Conservation (phyloP, 2,329 filamentous ascomycete species). For the Cadophora gregata region DNA sequence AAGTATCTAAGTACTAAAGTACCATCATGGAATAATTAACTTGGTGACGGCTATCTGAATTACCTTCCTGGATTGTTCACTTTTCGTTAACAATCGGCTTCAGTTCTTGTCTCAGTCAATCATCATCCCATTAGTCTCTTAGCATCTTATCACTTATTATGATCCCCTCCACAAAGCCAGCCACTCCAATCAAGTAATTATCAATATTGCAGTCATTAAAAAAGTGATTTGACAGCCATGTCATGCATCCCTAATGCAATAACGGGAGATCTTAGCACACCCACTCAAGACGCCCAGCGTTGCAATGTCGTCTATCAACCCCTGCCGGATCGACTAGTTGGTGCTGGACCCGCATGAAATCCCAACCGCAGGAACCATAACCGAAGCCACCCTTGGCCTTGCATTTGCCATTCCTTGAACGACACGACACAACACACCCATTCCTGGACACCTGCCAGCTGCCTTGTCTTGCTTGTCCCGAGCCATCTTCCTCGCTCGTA, state of each 20-base stretch:
- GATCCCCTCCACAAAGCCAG: neutral
- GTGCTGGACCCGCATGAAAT: slow-evolving; percentile 9
- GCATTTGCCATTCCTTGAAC: slow-evolving; percentile 4
- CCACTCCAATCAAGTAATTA: neutral
- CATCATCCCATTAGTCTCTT: neutral
- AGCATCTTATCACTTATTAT: neutral
- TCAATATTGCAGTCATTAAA: neutral
- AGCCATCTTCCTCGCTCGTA: neutral
- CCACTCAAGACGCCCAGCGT: neutral
- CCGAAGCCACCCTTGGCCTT: slow-evolving; percentile 11
- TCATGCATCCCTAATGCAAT: neutral
- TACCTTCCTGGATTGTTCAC: neutral
- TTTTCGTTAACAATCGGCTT: neutral
- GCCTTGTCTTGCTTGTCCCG: slow-evolving; percentile 8
- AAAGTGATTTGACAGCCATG: neutral
- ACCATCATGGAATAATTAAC: neutral
- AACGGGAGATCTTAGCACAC: neutral
- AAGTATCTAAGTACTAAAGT: neutral
- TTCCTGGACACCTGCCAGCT: neutral
- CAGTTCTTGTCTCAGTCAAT: neutral
- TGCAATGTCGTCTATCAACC: neutral
- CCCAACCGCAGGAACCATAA: slow-evolving; percentile 4
- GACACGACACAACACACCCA: slow-evolving; percentile 10
- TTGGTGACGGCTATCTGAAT: neutral
- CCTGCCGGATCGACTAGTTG: slow-evolving; percentile 6